Base-by-base conservation (phyloP, 345 rosid genomes). In the Euphorbia lathyris region DNA sequence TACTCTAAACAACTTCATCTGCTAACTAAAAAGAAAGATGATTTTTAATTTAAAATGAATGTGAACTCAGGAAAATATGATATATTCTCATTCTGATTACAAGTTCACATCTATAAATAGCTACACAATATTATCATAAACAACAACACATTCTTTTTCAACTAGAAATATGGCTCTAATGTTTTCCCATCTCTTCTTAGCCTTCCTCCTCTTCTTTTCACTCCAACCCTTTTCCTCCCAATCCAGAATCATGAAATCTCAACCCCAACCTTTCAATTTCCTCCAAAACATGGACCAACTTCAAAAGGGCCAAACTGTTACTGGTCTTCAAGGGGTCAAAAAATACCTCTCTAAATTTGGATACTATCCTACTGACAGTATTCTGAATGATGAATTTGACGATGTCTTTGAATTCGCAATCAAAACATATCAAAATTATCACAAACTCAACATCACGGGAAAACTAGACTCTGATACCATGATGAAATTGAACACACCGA, bases 401-500 rank as follows among this genome's bases (percentile, higher is more conserved):
- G 71, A 63, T 1, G 23, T 38, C 10, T 23, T 78, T n/a, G 72
- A 73, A 20, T 59, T 34, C 2, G 65, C 72, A 57, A 14, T 70
- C 42, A 78, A 56, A 70, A 55, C 66, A 2, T 78, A 76, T 38
- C 72, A 75, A 52, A 60, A 19, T 5, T 59, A 63, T 36, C 68
- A 62, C 50, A 23, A 22, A 9, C 52, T 72, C 34, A 56, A 77
- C n/a, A 30, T 59, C 59, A 77, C 80, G 0, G 76, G 73, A 29
- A 72, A 25, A 27, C 67, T 77, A 5, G 80, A 72, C 63, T 45
- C 69, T 20, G 51, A 36, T 6, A 77, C 80, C 7, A 42, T 58
- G 52, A 58, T 12, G 17, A 65, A 68, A 20, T 58, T 77, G 80
- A 72, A 29, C 69, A 72, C 22, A 22, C 77, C 80, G 1, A 50